Base-by-base conservation (phyloP, 2,329 filamentous ascomycete genomes). In the Fusarium newnesense region DNA sequence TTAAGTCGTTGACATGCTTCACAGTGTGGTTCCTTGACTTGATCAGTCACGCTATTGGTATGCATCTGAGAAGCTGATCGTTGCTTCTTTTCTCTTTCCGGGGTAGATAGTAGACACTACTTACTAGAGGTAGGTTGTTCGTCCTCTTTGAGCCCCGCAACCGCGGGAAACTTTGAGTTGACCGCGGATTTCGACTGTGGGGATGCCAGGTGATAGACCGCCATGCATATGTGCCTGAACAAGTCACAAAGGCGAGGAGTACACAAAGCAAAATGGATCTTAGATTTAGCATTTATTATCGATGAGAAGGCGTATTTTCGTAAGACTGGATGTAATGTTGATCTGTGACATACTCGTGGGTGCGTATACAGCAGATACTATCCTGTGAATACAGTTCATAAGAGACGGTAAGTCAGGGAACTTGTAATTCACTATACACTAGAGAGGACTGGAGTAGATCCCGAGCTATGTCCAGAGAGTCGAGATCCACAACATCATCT, bases 161-260 rank as follows among this genome's bases (percentile, higher is more conserved):
- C 67, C 68, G 68, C 67, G 68, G 68, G 21, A 53, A 66, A 70
- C 53, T 40, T 7, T 4, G 9, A 44, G 42, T 64, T 70, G 42
- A 28, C 66, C 59, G 66, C 66, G 52, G 66, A 24, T 11, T 32
- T 47, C 34, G 42, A 5, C n/a, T 46, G 66, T 44, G 47, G 50
- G 26, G 47, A 28, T n/a, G 30, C 36, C 5, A 26, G 13, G 34
- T 19, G 39, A 40, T 16, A 21, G 26, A 32, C 36, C 49, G 24
- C 19, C 56, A 40, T 50, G 32, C 40, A 50, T 44, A 26, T 12
- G 9, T 15, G 50, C 13, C 32, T 4, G 30, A 32, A 21, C n/a
- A 60, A 40, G 8, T 21, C 4, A 37, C 18, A 46, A 28, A 36
- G 18, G 32, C 28, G 32, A 37, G 8, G 18, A 53, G 8, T 37